Base-by-base conservation (phyloP, 352 stramenopile genomes). In the Plasmopara halstedii region DNA sequence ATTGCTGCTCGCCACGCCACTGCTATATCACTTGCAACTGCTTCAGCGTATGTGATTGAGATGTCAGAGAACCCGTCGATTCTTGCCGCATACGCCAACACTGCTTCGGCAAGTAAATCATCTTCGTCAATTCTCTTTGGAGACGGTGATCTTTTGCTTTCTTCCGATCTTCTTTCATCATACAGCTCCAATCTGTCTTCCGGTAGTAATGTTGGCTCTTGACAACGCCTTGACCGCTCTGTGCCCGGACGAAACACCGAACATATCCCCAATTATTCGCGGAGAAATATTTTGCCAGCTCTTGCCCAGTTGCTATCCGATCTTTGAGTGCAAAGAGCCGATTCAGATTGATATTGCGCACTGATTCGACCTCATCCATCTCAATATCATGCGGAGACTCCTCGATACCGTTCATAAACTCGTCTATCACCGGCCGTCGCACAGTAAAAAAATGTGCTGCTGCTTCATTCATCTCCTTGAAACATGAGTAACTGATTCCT, bases 21-120 rank as follows among this genome's bases (percentile, higher is more conserved):
- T 18, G 42, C 26, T 0, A 52, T 21, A 4, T 46, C 2, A 13
- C 41, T 54, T 0, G 33, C 4, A 4, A 55, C 32, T 4, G 35
- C 46, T 17, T 61, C 17, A 9, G 37, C 22, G 23, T 53, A 54
- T 6, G 39, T 50, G 0, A 6, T 47, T 4, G 44, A 26, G 0
- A 14, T 23, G 7, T 42, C 43, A 4, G 10, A 8, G 0, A 29
- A 21, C 11, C 46, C 25, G 3, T 19, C 37, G 5, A 56, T 23
- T 14, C 11, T 49, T 6, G 46, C 37, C 15, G 36, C 22, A 19
- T 41, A 26, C 1, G 35, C 35, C 6, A 41, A 15, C 15, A 41
- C 35, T 25, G 6, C 35, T 41, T 41, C 18, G 20, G 35, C 35
- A 26, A 25, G 33, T 19, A 13, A 18, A 22, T 8, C 23, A 27